Conservation (phyloP, 331 rosid species). For the Dryas integrifolia region DNA sequence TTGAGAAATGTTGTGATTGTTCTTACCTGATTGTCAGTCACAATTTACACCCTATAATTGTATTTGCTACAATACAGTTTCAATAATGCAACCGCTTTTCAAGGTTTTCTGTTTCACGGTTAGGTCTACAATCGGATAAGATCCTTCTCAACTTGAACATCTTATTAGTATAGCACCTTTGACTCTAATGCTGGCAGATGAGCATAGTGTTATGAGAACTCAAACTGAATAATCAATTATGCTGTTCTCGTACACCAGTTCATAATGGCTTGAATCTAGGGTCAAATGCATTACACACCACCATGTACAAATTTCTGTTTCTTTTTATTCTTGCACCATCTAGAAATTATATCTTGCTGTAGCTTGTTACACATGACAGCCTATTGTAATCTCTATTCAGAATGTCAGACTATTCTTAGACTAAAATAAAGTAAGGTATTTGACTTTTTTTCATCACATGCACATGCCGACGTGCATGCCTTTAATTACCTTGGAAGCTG, state of each 20-base stretch:
- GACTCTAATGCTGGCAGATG: too few species aligned
- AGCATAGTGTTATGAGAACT: too few species aligned
- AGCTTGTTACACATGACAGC: neutral
- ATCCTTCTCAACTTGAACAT: too few species aligned
- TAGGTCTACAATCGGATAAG: too few species aligned
- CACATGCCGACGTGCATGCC: slow-evolving; percentile 23
- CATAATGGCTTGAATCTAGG: slow-evolving; percentile 2
- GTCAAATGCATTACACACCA: neutral
- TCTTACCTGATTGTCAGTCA: too few species aligned
- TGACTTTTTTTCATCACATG: slow-evolving; percentile 8
- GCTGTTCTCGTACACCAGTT: neutral
- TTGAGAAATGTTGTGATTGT: too few species aligned
- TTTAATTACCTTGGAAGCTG: slow-evolving; percentile 20
- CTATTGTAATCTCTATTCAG: neutral
- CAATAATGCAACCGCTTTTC: neutral
- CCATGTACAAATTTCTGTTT: neutral
- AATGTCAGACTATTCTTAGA: too few species aligned
- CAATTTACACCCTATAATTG: neutral
- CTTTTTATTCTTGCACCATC: too few species aligned
- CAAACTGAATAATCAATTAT: too few species aligned
- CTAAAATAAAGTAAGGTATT: neutral
- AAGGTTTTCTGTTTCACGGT: neutral
- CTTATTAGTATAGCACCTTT: too few species aligned
- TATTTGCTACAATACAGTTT: too few species aligned
- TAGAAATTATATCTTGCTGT: neutral